These are phyloP conservation scores for Lactuca saligna DNA, from an alignment of 129 eudicot genomes.

Conservation along the genomic window DNA sequence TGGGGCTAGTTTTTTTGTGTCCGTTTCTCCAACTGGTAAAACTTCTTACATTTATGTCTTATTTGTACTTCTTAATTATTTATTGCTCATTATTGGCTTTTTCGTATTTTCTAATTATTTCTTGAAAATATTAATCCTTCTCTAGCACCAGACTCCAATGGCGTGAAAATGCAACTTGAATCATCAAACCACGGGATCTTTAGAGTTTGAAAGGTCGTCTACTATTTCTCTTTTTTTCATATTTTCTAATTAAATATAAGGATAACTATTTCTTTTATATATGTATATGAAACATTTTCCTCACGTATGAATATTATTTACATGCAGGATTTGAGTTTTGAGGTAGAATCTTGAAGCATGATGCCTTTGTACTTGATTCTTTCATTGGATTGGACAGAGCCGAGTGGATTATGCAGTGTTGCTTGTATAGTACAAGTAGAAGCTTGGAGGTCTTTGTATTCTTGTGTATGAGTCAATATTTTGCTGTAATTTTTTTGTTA, in stretches of 20 bases:
- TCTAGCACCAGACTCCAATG: constrained; percentile 25
- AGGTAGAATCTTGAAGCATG: constrained; percentile 17
- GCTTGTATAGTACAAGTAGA: constrained; percentile 32
- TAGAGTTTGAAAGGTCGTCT: constrained; percentile 35
- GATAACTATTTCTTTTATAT: too few relatives aligned
- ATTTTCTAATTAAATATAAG: not conserved
- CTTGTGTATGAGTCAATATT: not conserved
- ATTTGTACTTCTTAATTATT: not conserved
- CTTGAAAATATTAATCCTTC: not conserved
- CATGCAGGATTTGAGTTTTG: constrained; percentile 25
- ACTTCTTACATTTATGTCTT: not conserved
- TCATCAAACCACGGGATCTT: constrained; percentile 20
- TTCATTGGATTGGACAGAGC: constrained; percentile 26
- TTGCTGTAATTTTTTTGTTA: constrained; percentile 10
- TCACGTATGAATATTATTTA: not conserved
- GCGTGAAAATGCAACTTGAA: constrained; percentile 24
- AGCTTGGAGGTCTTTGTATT: constrained; percentile 26
- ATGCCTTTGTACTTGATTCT: constrained; percentile 22
- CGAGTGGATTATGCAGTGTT: constrained; percentile 13
- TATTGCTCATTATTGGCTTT: not conserved
- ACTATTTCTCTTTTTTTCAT: not conserved
- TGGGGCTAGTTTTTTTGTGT: constrained; percentile 67
- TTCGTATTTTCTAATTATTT: not conserved
- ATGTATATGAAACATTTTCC: not conserved
- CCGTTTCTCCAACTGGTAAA: constrained; percentile 42